Evolutionary conservation across 139 green algal species (phyloP).

Genomic region (Chlorella sorokiniana): DNA sequence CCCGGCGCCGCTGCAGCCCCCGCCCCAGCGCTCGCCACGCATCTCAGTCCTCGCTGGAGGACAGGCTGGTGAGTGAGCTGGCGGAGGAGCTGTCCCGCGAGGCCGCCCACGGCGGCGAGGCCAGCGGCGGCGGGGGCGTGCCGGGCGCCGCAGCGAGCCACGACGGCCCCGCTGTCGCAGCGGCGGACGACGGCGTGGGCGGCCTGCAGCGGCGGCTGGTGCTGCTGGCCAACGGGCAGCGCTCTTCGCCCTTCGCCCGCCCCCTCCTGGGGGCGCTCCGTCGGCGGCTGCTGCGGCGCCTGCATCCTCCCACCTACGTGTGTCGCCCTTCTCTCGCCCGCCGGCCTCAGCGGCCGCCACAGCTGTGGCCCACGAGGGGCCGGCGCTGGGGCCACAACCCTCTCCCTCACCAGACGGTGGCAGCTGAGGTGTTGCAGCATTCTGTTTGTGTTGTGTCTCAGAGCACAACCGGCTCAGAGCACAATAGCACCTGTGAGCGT

Average conservation of each 20-base stretch:
- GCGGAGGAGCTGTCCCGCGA: neutral
- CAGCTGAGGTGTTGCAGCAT: no score
- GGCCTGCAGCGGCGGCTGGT: conserved; percentile 14
- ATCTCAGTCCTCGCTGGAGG: neutral
- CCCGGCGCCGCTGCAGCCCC: neutral
- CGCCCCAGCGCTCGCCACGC: no score
- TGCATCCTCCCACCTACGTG: no score
- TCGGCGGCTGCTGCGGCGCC: neutral
- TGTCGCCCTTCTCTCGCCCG: neutral
- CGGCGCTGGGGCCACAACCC: no score
- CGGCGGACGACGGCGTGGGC: neutral
- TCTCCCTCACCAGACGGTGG: no score
- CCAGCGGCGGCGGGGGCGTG: no score
- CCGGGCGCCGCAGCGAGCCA: neutral
- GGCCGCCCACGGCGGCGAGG: neutral
- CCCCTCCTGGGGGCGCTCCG: no score
- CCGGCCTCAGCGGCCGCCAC: neutral
- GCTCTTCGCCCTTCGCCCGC: neutral
- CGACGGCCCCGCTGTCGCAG: neutral
- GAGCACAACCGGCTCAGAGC: no score
- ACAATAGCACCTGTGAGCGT: no score
- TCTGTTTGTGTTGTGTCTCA: no score
- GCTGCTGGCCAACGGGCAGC: neutral
- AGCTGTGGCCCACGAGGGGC: neutral
- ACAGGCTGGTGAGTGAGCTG: neutral